These are phyloP conservation scores for Backusella sp. DNA, from an alignment of 192 early-diverging fungal species.

Conservation along the genomic window DNA sequence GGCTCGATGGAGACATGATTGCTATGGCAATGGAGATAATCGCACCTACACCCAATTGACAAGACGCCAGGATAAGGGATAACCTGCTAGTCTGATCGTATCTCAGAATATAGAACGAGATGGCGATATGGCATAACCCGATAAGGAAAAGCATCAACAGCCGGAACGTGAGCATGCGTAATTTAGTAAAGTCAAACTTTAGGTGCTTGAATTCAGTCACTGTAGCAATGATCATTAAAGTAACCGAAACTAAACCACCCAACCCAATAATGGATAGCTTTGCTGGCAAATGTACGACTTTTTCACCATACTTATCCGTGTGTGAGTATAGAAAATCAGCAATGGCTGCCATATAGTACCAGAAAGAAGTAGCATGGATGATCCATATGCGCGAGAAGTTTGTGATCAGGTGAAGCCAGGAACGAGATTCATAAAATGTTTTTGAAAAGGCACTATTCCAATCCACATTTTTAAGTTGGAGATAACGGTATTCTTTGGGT, in stretches of 20 bases:
- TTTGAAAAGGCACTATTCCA: slow-evolving; percentile 63
- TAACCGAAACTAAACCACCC: slow-evolving; percentile 53
- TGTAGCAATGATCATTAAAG: slow-evolving; percentile 50
- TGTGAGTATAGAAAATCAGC: slow-evolving; percentile 51
- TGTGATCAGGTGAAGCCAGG: slow-evolving; percentile 64
- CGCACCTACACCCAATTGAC: slow-evolving; percentile 60
- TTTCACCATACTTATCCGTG: background rate
- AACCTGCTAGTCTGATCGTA: slow-evolving; percentile 28
- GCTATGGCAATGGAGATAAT: slow-evolving; percentile 55
- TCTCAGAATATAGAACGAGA: slow-evolving; percentile 38
- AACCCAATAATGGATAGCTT: slow-evolving; percentile 53
- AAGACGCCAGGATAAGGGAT: slow-evolving; percentile 49
- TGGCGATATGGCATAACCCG: slow-evolving; percentile 48
- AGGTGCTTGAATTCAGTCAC: slow-evolving; percentile 61
- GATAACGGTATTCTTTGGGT: slow-evolving; percentile 52
- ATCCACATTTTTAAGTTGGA: slow-evolving; percentile 48
- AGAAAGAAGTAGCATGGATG: slow-evolving; percentile 65
- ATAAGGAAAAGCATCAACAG: slow-evolving; percentile 48
- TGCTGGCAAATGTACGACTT: slow-evolving; percentile 21
- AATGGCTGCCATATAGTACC: slow-evolving; percentile 65
- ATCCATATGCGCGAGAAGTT: slow-evolving; percentile 76
- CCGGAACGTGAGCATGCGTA: slow-evolving; percentile 38
- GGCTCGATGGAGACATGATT: slow-evolving; percentile 50
- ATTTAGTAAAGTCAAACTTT: slow-evolving; percentile 36
- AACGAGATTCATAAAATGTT: slow-evolving; percentile 68